Evolutionary conservation across 1,284 basidiomycete genomes (phyloP).

Genomic region (Rhodotorula sp.): DNA sequence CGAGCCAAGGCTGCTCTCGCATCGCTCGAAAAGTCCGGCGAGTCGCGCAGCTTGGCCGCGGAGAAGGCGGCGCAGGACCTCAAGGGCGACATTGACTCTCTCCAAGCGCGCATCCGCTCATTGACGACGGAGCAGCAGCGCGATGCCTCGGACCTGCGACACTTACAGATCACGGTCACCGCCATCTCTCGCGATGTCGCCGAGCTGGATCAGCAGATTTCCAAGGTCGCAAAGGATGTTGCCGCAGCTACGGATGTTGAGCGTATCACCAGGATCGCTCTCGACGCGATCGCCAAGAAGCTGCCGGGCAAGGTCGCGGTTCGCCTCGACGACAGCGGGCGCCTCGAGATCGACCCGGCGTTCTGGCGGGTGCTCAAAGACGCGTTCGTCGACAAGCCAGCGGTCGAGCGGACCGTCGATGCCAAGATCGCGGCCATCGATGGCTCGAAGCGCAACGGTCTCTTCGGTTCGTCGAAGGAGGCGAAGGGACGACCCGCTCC

Average conservation of each 20-base stretch:
- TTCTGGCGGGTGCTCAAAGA: slow-evolving; percentile 55
- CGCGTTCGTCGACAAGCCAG: slow-evolving; percentile 49
- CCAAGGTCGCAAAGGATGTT: slow-evolving; percentile 62
- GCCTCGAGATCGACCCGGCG: slow-evolving; percentile 51
- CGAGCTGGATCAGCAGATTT: slow-evolving; percentile 63
- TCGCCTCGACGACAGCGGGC: slow-evolving; percentile 47
- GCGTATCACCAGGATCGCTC: slow-evolving; percentile 41
- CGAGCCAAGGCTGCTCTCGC: slow-evolving; percentile 14
- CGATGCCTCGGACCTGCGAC: slow-evolving; percentile 18
- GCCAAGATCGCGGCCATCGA: slow-evolving; percentile 40
- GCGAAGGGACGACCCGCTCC: slow-evolving; percentile 8
- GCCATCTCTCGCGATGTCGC: slow-evolving; percentile 30
- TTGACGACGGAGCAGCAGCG: slow-evolving; percentile 19
- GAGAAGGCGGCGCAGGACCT: slow-evolving; percentile 21
- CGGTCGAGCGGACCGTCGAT: slow-evolving; percentile 38
- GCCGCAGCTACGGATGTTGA: slow-evolving; percentile 47
- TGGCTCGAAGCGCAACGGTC: slow-evolving; percentile 35
- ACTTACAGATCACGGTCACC: slow-evolving; percentile 25
- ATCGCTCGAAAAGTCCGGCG: neutral
- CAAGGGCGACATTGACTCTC: slow-evolving; percentile 57
- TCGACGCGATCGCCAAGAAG: slow-evolving; percentile 49
- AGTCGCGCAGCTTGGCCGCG: slow-evolving; percentile 12
- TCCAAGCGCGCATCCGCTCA: slow-evolving; percentile 54
- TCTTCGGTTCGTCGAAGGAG: slow-evolving; percentile 26
- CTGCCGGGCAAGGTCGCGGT: slow-evolving; percentile 52